Base-by-base conservation (phyloP, 2,329 filamentous ascomycete species). In the Scytalidium lignicola region DNA sequence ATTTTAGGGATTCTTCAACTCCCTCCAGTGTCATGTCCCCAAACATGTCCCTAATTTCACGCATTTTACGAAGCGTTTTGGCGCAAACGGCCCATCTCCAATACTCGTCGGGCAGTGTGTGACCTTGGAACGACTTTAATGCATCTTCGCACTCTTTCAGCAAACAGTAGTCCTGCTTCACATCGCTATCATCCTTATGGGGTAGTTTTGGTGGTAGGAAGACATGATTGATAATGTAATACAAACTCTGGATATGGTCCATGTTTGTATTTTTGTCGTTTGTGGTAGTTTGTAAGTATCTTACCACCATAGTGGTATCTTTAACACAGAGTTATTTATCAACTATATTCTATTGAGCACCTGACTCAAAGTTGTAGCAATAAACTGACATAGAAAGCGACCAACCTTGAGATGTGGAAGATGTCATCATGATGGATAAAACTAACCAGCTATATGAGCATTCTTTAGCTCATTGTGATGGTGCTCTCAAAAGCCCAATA, bases 161-260 rank as follows among this genome's bases (percentile, higher is more conserved):
- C 6, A 53, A 26, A 6, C 9, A 37, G 8, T 6, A 22, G 12
- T 47, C 48, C 10, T 46, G 39, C 21, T 19, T 37, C 28, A 47
- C 28, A n/a, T 55, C 48, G 1, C 59, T 57, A 28, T 70, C 63
- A 15, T 66, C 58, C 40, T 54, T 40, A 45, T 74, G 68, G 0
- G 74, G 74, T 1, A 76, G 60, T 40, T 72, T 64, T 1, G 73
- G 71, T 1, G 74, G 74, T 0, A 78, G 63, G 18, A 75, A 72
- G 2, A 76, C 58, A 55, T 78, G 72, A 32, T 75, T 58, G 42
- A 74, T 62, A 1, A 74, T 43, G 50, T 68, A 72, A 5, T 22
- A 13, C 26, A 52, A 18, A 39, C 41, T 43, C 47, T 37, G 19
- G n/a, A n/a, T n/a, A n/a, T n/a, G n/a, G n/a, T n/a, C n/a, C n/a